phyloP scores from a whole-genome alignment of 148 eudicot species.

The Chenopodium quinoa region DNA sequence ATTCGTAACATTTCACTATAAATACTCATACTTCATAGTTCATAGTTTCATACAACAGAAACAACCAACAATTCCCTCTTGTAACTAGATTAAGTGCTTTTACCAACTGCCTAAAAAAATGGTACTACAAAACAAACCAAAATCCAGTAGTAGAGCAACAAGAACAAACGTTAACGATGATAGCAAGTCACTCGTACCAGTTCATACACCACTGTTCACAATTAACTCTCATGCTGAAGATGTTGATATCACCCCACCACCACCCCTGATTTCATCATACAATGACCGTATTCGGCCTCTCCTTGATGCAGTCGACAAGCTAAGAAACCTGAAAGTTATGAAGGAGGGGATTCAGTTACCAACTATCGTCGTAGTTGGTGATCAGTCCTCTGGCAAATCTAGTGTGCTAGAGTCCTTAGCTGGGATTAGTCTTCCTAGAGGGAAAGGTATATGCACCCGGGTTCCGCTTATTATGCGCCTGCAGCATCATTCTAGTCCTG shows the following conservation, averaged over 20 bases:
- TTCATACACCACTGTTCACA: not conserved
- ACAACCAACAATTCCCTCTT: too few species aligned
- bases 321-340: conserved; percentile 34
- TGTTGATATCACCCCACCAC: not conserved
- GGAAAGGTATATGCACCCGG: conserved; percentile 38
- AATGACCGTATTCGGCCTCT: conserved; percentile 34
- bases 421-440: conserved; percentile 37
- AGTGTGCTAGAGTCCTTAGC: conserved; percentile 38
- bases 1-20: too few species aligned
- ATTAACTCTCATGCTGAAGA: too few species aligned
- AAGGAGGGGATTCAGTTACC: conserved; percentile 38
- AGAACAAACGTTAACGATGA: too few species aligned
- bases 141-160: too few species aligned
- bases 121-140: too few species aligned
- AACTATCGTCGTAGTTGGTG: conserved; percentile 36
- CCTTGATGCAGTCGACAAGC: conserved; percentile 38
- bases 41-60: too few species aligned
- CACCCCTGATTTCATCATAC: conserved; percentile 26
- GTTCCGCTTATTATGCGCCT: conserved; percentile 38
- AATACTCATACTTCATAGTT: too few species aligned
- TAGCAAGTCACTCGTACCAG: too few species aligned
- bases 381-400: conserved; percentile 38
- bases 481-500: conserved; percentile 18
- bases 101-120: too few species aligned
- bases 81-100: too few species aligned